Percentiles rank a stretch among this genome's conserved stretches.
phyloP scores from a whole-genome alignment of 441 rosid species.

The Jatropha multifida region DNA sequence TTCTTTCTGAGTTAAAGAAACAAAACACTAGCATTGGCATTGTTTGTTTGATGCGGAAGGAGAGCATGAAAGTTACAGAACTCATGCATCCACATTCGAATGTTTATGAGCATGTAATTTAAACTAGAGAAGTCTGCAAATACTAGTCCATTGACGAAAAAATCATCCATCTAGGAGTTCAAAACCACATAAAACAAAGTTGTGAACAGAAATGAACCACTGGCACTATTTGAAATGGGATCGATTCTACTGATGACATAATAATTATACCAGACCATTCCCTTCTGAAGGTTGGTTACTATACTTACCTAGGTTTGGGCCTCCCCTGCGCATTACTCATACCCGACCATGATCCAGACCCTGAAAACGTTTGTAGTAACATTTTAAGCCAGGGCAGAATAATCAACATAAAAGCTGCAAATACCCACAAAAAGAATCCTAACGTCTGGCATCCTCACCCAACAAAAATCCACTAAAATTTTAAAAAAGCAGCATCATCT shows the following conservation, averaged over 20 bases:
- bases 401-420: constrained; percentile 21
- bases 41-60: not conserved
- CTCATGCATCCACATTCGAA: not conserved
- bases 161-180: constrained; percentile 18
- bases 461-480: constrained; percentile 18
- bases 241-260: constrained; percentile 3
- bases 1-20: not conserved
- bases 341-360: constrained; percentile 38
- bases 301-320: constrained; percentile 33
- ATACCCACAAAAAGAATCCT: constrained; percentile 26
- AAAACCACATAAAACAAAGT: constrained; percentile 24
- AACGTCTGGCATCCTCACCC: constrained; percentile 1
- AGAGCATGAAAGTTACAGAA: no score
- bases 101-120: not conserved
- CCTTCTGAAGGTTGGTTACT: constrained; percentile 23
- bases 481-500: constrained; percentile 22
- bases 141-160: constrained; percentile 19
- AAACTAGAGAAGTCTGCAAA: not conserved
- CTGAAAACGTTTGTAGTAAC: constrained; percentile 52
- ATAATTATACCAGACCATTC: constrained; percentile 3
- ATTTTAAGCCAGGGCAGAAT: constrained; percentile 30
- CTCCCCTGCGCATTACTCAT: constrained; percentile 35
- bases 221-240: constrained; percentile 5
- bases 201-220: constrained; percentile 17
- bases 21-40: not conserved